phyloP scores from a whole-genome alignment of 2,329 filamentous ascomycete species.

The Cryoendolithus antarcticus region DNA sequence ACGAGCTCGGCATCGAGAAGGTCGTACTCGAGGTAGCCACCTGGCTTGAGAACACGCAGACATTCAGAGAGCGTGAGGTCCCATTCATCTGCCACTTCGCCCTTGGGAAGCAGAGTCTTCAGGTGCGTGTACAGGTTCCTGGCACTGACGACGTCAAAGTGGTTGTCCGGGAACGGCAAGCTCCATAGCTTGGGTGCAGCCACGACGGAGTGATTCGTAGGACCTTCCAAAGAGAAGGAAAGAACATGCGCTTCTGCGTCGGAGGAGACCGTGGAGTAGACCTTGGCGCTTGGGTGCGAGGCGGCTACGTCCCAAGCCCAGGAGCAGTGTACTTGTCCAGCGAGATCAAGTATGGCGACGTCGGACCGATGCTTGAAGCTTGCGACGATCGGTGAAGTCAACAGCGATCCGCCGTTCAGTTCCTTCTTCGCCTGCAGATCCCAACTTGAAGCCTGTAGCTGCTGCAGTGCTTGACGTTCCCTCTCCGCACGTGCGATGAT shows the following conservation, averaged over 20 bases:
- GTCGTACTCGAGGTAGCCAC: conserved; percentile 83
- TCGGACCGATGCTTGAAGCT: conserved; percentile 27
- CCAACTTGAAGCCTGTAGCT: conserved; percentile 51
- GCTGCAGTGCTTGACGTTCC: conserved; percentile 66
- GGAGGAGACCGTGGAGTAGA: conserved; percentile 59
- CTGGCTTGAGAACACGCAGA: conserved; percentile 81
- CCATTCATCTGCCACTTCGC: conserved; percentile 58
- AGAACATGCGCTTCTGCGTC: conserved; percentile 27
- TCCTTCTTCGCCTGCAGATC: conserved; percentile 49
- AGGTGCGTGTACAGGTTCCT: conserved; percentile 76
- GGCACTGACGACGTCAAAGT: conserved; percentile 87
- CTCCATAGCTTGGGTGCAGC: conserved; percentile 64
- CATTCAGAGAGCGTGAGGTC: conserved; percentile 75
- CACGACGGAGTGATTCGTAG: conserved; percentile 75
- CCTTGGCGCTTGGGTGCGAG: conserved; percentile 71
- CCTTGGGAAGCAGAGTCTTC: conserved; percentile 50
- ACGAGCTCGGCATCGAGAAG: conserved; percentile 84
- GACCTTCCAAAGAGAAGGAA: conserved; percentile 67
- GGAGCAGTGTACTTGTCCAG: conserved; percentile 71
- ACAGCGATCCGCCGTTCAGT: conserved; percentile 47
- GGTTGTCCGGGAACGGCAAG: conserved; percentile 71
- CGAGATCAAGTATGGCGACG: conserved; percentile 69
- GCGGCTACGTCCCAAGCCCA: conserved; percentile 93
- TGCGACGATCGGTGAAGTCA: conserved; percentile 41
- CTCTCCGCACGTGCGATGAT: conserved; percentile 44